Base-by-base conservation (phyloP, 2,329 filamentous ascomycete genomes). In the Penicillium sp. region DNA sequence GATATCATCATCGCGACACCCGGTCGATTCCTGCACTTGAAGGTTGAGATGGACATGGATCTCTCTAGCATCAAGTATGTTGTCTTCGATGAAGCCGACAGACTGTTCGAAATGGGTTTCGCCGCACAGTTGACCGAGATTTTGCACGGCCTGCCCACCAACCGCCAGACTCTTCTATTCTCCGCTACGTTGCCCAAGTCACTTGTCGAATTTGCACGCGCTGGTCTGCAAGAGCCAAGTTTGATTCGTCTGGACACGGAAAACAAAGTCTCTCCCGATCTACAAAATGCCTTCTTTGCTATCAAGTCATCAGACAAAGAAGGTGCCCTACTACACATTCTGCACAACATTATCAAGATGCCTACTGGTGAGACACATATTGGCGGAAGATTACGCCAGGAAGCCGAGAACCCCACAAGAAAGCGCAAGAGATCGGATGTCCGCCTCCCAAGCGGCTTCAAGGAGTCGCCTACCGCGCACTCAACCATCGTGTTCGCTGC, bases 41-140 rank as follows among this genome's bases (percentile, higher is more conserved):
- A 97, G 76, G 93, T 97, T 21, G 94, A 99, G 72, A 99, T 99
- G 95, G 82, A 83, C 10, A 76, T 99, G 51, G 91, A 97, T 69
- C 78, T 99, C n/a, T 91, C 88, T 0, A 96, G 91, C 4, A 88
- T 99, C 60, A 84, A 86, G 65, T 99, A 99, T 69, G 91, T 96
- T 25, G 94, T 99, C 9, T 99, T 99, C 63, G 94, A 99, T 72
- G 94, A 99, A 75, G 94, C 94, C 1, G 94, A 99, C 81, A 85
- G 94, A 53, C 81, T 99, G 21, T 99, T 99, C 75, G 94, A 99
- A 72, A 97, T 99, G 93, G 95, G 94, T 66, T 99, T 99, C 72
- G 92, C 92, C 5, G 87, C 90, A 4, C 94, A 99, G 70, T 80
- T 99, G 65, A 89, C 90, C 1, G 94, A 99, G 72, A 97, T 97